These are phyloP conservation scores for Talaromyces borbonicus DNA, from an alignment of 495 filamentous ascomycete genomes.

Conservation along the genomic window DNA sequence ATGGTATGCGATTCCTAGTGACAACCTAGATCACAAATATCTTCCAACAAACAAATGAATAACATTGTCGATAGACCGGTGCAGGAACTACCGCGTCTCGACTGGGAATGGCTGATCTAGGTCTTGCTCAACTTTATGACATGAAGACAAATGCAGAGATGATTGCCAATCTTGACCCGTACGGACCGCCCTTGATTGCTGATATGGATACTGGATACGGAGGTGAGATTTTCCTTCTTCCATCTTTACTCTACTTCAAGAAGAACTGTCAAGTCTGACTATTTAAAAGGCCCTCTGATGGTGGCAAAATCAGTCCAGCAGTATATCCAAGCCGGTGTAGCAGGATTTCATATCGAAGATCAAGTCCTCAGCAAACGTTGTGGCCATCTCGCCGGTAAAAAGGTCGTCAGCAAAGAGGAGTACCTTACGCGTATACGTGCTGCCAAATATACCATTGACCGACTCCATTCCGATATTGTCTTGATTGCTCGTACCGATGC, in stretches of 20 bases:
- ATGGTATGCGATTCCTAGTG: conserved; percentile 39
- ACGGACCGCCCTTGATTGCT: conserved; percentile 52
- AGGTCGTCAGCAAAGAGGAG: conserved; percentile 41
- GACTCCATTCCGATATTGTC: conserved; percentile 47
- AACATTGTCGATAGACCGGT: conserved; percentile 42
- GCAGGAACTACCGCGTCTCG: conserved; percentile 56
- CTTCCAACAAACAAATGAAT: too few relatives aligned
- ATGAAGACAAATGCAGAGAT: conserved; percentile 57
- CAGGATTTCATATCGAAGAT: conserved; percentile 64
- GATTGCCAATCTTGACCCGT: conserved; percentile 52
- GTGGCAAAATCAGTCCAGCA: conserved; percentile 52
- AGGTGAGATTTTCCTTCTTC: conserved; percentile 22
- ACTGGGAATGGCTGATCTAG: conserved; percentile 57
- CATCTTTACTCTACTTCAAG: background rate
- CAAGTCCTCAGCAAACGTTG: conserved; percentile 58
- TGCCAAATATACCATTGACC: conserved; percentile 37
- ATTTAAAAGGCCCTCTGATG: conserved; percentile 49
- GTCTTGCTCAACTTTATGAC: conserved; percentile 51
- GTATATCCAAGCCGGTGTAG: conserved; percentile 59
- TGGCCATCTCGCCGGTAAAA: conserved; percentile 53
- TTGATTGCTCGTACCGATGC: conserved; percentile 63
- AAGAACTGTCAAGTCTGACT: too few relatives aligned
- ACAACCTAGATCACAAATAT: too few relatives aligned
- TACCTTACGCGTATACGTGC: conserved; percentile 49
- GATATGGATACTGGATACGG: conserved; percentile 61